Percentiles rank a stretch among this genome's conserved stretches.
phyloP scores from a whole-genome alignment of 2,329 filamentous ascomycete genomes.

The Colletotrichum siamense region DNA sequence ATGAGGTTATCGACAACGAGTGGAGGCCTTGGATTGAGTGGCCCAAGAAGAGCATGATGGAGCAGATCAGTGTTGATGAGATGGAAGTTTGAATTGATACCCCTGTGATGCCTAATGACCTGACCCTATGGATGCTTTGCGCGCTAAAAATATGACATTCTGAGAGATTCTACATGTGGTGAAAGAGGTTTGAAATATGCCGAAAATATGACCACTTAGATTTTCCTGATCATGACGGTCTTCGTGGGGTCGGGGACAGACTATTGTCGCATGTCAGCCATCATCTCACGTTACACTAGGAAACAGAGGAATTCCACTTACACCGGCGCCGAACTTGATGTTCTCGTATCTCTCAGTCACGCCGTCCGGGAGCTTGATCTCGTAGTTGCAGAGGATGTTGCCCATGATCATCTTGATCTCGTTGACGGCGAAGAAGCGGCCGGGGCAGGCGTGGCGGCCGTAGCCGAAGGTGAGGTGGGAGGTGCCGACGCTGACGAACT shows the following conservation, averaged over 20 bases:
- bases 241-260: background rate
- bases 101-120: background rate
- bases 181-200: background rate
- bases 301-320: background rate
- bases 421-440: slow-evolving; percentile 21
- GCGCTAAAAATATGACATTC: background rate
- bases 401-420: slow-evolving; percentile 26
- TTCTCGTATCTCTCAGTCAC: slow-evolving; percentile 6
- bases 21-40: slow-evolving; percentile 22
- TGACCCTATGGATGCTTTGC: background rate
- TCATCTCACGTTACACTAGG: background rate
- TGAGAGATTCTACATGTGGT: background rate
- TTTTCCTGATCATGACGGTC: slow-evolving; percentile 13
- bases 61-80: slow-evolving; percentile 22
- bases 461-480: slow-evolving; percentile 22
- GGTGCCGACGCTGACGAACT: slow-evolving; percentile 44
- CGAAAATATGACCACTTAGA: background rate
- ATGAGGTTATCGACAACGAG: slow-evolving; percentile 8
- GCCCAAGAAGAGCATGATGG: slow-evolving; percentile 20
- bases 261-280: background rate
- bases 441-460: slow-evolving; percentile 24
- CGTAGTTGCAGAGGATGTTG: slow-evolving; percentile 18
- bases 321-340: background rate
- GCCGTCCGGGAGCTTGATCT: slow-evolving; percentile 11
- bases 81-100: slow-evolving; percentile 13